Evolutionary conservation across 2,329 filamentous ascomycete genomes (phyloP).

Genomic region (Tolypocladium tropicale): DNA sequence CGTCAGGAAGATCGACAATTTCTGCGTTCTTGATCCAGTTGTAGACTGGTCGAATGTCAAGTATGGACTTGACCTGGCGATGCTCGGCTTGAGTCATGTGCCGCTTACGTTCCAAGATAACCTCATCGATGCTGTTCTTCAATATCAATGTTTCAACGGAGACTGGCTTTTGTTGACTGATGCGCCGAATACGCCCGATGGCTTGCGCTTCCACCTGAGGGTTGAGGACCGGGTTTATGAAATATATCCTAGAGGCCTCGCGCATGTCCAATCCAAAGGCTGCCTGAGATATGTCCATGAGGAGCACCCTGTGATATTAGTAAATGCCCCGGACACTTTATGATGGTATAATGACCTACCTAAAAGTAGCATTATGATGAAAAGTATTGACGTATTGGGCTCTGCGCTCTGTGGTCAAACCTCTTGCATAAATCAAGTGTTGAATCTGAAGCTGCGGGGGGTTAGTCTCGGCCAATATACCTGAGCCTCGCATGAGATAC

Average conservation of each 20-base stretch:
- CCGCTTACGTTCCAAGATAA: slow-evolving; percentile 63
- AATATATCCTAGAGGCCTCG: slow-evolving; percentile 76
- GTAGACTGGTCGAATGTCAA: slow-evolving; percentile 47
- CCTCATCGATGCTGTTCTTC: slow-evolving; percentile 71
- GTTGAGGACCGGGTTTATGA: slow-evolving; percentile 79
- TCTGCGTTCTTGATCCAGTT: slow-evolving; percentile 47
- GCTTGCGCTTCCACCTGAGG: slow-evolving; percentile 82
- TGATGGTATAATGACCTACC: slow-evolving; percentile 19
- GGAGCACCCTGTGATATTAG: slow-evolving; percentile 46
- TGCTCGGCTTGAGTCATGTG: slow-evolving; percentile 64
- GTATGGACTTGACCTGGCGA: slow-evolving; percentile 41
- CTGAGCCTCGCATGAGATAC: slow-evolving; percentile 9
- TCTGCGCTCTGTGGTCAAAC: slow-evolving; percentile 48
- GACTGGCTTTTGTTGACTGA: slow-evolving; percentile 71
- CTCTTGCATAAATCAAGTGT: slow-evolving; percentile 58
- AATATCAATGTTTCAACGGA: slow-evolving; percentile 80
- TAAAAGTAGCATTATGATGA: slow-evolving; percentile 56
- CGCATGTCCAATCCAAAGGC: slow-evolving; percentile 82
- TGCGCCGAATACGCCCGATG: slow-evolving; percentile 79
- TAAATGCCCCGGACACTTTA: not conserved
- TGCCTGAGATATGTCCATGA: slow-evolving; percentile 88
- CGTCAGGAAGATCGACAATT: slow-evolving; percentile 26
- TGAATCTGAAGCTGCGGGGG: slow-evolving; percentile 39
- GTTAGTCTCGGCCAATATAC: slow-evolving; percentile 3
- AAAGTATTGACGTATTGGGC: slow-evolving; percentile 72